Base-by-base conservation (phyloP, 2,329 filamentous ascomycete species). In the Thelonectria rubi region DNA sequence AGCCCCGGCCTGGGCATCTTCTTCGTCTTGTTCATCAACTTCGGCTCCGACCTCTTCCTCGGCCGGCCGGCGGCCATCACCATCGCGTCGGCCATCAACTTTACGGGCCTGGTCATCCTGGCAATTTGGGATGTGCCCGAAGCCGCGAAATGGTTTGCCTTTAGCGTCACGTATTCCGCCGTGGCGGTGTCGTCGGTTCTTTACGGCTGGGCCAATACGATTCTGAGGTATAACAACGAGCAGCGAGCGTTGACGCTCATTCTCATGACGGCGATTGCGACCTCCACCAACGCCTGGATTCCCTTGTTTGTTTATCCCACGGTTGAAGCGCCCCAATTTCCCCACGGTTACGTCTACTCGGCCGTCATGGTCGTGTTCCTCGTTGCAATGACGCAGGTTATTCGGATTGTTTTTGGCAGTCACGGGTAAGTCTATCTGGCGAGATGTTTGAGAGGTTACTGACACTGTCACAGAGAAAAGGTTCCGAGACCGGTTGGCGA, bases 31-130 rank as follows among this genome's bases (percentile, higher is more conserved):
- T 67, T 67, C 26, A 66, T 67, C 42, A 63, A 65, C 54, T 63
- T 66, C 34, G 59, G 60, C 30, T 75, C 71, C n/a, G 70, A 67
- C 45, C 63, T 67, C 2, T 65, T 55, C 56, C 61, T 67, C 30
- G 65, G 65, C 2, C 58, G 61, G 5, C 61, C 65, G 2, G 58
- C 54, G 0, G 65, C 65, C 2, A 67, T 67, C 24, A 67, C 65
- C 6, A 17, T 67, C 45, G 65, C 65, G 0, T 65, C 65, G 1
- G 48, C 49, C 0, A 26, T 65, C n/a, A 67, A 67, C 48, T 64
- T 66, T 12, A 66, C 62, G 0, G 65, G 64, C 6, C 49, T 67
- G 10, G 54, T 67, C 14, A 67, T 67, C 3, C 49, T 67, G 0
- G 62, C 65, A 2, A 30, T 59, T 3, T 67, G 65, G 65, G 46